A percentile compares a stretch with the other conserved stretches of the same genome.
Evolutionary conservation across 2,329 filamentous ascomycete species (phyloP).

Genomic region (Zelopaecilomyces penicillatus): DNA sequence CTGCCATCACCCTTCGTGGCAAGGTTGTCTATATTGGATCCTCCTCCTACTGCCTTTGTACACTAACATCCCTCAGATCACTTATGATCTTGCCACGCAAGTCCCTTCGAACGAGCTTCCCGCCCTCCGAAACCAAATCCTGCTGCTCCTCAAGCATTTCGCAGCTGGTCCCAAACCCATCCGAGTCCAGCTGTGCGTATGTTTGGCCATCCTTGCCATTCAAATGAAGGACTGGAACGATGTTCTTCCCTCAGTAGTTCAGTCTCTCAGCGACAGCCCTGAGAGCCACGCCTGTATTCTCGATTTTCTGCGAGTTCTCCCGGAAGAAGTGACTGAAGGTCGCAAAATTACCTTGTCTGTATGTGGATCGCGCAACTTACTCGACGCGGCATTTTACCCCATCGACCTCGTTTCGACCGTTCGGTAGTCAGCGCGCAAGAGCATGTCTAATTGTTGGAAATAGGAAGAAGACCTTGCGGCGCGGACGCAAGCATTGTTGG

Average conservation of each 20-base stretch:
- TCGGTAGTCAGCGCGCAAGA: conserved; percentile 13
- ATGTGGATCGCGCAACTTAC: conserved; percentile 59
- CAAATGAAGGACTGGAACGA: conserved; percentile 96
- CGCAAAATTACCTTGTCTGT: conserved; percentile 99
- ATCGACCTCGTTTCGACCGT: conserved; percentile 26
- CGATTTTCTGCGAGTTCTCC: conserved; percentile 92
- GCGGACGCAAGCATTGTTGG: conserved; percentile 81
- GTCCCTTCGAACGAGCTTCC: conserved; percentile 67
- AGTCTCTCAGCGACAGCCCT: conserved; percentile 65
- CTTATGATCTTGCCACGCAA: conserved; percentile 84
- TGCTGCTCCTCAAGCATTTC: conserved; percentile 73
- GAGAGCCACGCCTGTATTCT: conserved; percentile 79
- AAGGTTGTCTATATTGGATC: conserved; percentile 56
- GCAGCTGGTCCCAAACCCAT: conserved; percentile 76
- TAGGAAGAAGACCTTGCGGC: conserved; percentile 91
- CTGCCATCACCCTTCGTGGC: conserved; percentile 92
- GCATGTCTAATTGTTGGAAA: conserved; percentile 34
- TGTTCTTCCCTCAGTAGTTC: conserved; percentile 74
- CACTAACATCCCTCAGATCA: conserved; percentile 55
- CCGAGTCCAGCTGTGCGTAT: conserved; percentile 88
- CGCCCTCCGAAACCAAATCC: conserved; percentile 73
- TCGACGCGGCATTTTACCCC: conserved; percentile 29
- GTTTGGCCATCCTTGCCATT: conserved; percentile 87
- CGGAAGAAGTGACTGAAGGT: conserved; percentile 97
- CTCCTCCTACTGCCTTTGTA: not conserved